Evolutionary conservation across 2,329 filamentous ascomycete species (phyloP).

Genomic region (Chrysoporthe cubensis): DNA sequence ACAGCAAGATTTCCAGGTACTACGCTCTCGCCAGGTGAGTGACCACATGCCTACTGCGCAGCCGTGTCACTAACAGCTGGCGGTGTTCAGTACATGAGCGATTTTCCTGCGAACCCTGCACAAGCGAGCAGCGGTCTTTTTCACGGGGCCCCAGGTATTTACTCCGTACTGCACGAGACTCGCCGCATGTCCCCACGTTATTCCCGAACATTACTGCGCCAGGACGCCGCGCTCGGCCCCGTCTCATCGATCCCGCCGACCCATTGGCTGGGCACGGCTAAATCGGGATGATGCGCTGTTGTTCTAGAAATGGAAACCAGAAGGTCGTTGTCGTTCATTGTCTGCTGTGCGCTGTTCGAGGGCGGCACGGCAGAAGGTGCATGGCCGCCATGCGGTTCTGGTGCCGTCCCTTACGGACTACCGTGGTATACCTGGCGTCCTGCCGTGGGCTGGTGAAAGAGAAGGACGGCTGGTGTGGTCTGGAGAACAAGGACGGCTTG

Average conservation of each 20-base stretch:
- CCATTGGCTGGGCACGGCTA: constrained; percentile 23
- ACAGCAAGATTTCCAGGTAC: no score
- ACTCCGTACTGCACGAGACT: neutral
- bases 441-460: no score
- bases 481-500: no score
- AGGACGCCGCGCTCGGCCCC: neutral
- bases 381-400: no score
- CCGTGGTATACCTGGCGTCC: no score
- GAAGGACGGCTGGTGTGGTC: no score
- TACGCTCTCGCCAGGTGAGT: neutral
- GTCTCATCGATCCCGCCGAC: neutral
- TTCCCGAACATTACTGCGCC: constrained; percentile 15
- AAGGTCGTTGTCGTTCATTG: neutral
- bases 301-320: neutral
- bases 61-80: neutral
- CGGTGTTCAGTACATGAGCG: constrained; percentile 3
- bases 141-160: neutral
- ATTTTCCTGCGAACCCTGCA: constrained; percentile 4
- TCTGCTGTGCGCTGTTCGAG: neutral
- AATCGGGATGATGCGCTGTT: constrained; percentile 13
- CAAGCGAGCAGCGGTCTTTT: neutral
- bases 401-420: no score
- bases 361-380: neutral
- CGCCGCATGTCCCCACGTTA: constrained; percentile 5
- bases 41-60: neutral